These are phyloP conservation scores for Fraxinus albicans DNA, from an alignment of 305 asterid species.

Conservation along the genomic window DNA sequence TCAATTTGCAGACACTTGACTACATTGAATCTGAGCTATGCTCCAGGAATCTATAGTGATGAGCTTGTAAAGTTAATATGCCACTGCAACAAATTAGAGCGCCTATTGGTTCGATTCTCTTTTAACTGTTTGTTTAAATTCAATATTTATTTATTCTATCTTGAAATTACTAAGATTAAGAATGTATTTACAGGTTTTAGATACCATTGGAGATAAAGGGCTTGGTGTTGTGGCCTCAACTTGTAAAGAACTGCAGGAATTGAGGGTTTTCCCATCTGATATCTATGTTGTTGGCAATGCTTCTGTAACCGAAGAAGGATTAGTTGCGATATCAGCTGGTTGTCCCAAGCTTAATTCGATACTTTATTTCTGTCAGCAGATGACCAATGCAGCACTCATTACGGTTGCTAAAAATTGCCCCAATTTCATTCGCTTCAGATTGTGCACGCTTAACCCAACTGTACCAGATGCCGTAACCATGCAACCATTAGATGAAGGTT, in stretches of 20 bases:
- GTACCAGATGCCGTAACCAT: slow-evolving; percentile 68
- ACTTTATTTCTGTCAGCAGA: slow-evolving; percentile 73
- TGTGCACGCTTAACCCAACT: slow-evolving; percentile 59
- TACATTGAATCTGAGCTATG: slow-evolving; percentile 73
- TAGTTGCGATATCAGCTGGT: slow-evolving; percentile 77
- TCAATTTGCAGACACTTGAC: slow-evolving; percentile 61
- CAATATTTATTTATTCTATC: neutral
- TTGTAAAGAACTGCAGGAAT: slow-evolving; percentile 72
- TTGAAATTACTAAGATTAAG: neutral
- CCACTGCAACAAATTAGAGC: slow-evolving; percentile 66
- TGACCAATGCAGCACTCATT: slow-evolving; percentile 87
- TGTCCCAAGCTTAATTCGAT: slow-evolving; percentile 78
- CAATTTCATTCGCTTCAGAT: slow-evolving; percentile 65
- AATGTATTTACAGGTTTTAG: slow-evolving; percentile 50
- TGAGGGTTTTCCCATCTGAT: slow-evolving; percentile 70
- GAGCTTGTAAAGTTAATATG: slow-evolving; percentile 59
- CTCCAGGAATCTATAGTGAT: slow-evolving; percentile 51
- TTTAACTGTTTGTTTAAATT: neutral
- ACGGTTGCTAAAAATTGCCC: slow-evolving; percentile 83
- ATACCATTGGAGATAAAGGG: slow-evolving; percentile 75
- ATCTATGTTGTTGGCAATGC: slow-evolving; percentile 43
- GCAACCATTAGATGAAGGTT: slow-evolving; percentile 82
- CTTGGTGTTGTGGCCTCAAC: slow-evolving; percentile 59
- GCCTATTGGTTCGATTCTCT: slow-evolving; percentile 63
- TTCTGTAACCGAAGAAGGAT: slow-evolving; percentile 70